Evolutionary conservation across 495 filamentous ascomycete genomes (phyloP), one percentile per base, ranked within the genome.

Genomic region (Tetracladium marchalianum): DNA sequence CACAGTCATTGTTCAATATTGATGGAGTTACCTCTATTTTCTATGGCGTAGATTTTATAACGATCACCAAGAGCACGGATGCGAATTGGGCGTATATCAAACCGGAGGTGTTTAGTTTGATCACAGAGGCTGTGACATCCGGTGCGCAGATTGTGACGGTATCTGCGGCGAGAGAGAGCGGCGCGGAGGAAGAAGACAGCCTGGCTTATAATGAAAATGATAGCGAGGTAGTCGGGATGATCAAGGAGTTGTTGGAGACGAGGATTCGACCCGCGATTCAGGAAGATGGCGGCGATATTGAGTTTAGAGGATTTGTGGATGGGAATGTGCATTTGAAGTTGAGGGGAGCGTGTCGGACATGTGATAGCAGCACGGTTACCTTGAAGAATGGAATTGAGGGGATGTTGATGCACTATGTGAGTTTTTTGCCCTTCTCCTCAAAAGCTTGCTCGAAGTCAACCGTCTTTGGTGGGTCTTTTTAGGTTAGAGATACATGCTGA

Each of bases 221-320:
- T 57, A 83, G 80, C 50, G 92, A 98, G 63, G 87, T 95, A 9
- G 80, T 97, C 22, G 80, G 85, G 45, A 96, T 96, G 92, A 95
- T 98, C 64, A 95, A 97, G 66, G 92, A 98, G 67, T 66, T 98
- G n/a, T 67, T 98, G 43, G 93, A 98, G 66, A 98, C 93, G 16
- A 69, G 92, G 41, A 94, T 98, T 56, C 71, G 92, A 35, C 92
- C 92, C 1, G 82, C 92, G 4, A 98, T 98, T 46, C 90, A 95
- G 64, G 90, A 98, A 60, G 92, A 98, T 51, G 92, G 92, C 15
- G 92, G 92, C 10, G 92, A 98, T 64, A 95, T 98, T 58, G 92
- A 97, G 66, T 85, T 88, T 56, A 70, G 84, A 3, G 90, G 90
- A 3, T 97, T 96, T 52, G 76, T 88, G 56, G 73, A 92, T 51